These are phyloP conservation scores for Liriodendron chinense DNA, from an alignment of 164 flowering plant genomes.

Conservation along the genomic window DNA sequence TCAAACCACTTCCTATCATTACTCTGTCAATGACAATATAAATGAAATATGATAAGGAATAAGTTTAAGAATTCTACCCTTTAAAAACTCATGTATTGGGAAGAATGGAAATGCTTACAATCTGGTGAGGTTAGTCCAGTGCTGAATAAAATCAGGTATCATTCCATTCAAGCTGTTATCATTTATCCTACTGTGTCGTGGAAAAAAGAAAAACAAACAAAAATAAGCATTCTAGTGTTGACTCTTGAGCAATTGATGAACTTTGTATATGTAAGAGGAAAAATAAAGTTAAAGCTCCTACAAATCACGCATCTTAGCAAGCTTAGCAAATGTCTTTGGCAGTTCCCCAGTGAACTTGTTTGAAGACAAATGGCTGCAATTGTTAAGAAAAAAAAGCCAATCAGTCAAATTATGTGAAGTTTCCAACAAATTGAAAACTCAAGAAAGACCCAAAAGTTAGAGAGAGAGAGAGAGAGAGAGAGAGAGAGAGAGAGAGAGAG, in stretches of 20 bases:
- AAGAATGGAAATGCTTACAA: constrained; percentile 23
- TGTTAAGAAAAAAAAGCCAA: neutral
- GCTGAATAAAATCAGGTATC: neutral
- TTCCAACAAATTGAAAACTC: neutral
- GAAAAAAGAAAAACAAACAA: neutral
- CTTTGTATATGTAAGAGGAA: neutral
- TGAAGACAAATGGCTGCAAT: constrained; percentile 21
- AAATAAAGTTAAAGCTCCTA: neutral
- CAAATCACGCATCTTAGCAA: constrained; percentile 15
- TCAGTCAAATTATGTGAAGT: neutral
- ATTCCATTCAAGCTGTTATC: constrained; percentile 35
- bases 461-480: neutral
- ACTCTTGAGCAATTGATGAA: neutral
- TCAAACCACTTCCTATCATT: constrained; percentile 59
- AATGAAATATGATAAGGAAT: neutral
- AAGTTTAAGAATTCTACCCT: no score
- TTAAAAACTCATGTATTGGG: neutral
- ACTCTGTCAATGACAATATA: constrained; percentile 30
- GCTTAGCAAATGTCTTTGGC: constrained; percentile 17
- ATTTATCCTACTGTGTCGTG: constrained; percentile 29
- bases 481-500: neutral
- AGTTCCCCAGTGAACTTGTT: constrained; percentile 26
- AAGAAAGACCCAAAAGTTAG: neutral
- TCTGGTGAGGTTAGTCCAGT: constrained; percentile 22
- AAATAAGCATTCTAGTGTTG: neutral